Base-by-base conservation (phyloP, 345 rosid species). In the Eucalyptus coolabah region DNA sequence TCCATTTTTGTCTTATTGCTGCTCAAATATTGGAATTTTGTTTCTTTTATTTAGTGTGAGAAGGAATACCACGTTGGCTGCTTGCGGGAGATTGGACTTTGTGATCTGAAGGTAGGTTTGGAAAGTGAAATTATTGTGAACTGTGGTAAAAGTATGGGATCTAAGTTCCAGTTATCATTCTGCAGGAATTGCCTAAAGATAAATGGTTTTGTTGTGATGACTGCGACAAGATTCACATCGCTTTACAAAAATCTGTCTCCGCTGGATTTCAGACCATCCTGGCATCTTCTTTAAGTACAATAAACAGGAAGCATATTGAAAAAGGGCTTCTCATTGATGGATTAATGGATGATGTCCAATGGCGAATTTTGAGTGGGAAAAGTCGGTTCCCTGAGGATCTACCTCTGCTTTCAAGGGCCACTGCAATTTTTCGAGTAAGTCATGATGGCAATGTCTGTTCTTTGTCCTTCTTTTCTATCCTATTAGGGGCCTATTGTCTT, bases 191-290 rank as follows among this genome's bases (percentile, higher is more conserved):
- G 87, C 99, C 99, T 40, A 91, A 91, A 89, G 97, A 92, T 51
- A 94, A 94, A 88, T 97, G 99, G 99, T 97, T 97, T 92, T 98
- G 99, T 88, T 94, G 97, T 90, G 93, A 93, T 86, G 97, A 94
- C 90, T 98, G 99, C 94, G 92, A 91, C 72, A 92, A 92, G 91
- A 97, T 97, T 90, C 93, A 96, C 90, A 88, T 47, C 50, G 94
- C 93, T 89, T 88, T 98, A 86, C 95, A 94, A 93, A 93, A 87
- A 89, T 94, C 93, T 90, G 96, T 97, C 93, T 93, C 95, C 11
- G 86, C 53, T 90, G 97, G 99, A 89, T 91, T 93, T 54, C 96
- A 95, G 90, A 91, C 82, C 72, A 91, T 97, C 90, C 95, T 96
- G 54, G 37, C 93, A 89, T 91, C 92, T 82, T 93, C 91, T 91